Percentiles rank a stretch among this genome's conserved stretches.
phyloP scores from a whole-genome alignment of 1,284 basidiomycete genomes.

The Ustilago xerochloae region DNA sequence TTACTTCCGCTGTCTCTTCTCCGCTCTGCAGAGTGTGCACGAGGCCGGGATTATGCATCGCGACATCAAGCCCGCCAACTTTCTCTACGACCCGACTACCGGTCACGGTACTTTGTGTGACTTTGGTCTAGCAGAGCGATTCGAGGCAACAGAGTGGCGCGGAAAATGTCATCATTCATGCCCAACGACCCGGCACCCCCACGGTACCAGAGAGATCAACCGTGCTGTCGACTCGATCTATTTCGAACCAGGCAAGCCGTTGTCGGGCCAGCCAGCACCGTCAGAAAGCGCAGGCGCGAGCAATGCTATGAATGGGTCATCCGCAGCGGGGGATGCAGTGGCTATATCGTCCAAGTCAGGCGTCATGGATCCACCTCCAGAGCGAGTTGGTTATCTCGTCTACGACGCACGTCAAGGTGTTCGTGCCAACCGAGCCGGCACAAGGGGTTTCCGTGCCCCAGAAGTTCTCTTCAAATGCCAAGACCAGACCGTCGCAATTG shows the following conservation, averaged over 20 bases:
- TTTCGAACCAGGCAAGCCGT: constrained; percentile 58
- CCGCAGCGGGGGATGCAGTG: constrained; percentile 29
- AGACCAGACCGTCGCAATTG: constrained; percentile 90
- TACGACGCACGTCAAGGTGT: constrained; percentile 74
- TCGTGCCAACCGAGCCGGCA: constrained; percentile 96
- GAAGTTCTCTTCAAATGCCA: constrained; percentile 96
- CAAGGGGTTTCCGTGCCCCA: constrained; percentile 93
- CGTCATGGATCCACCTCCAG: constrained; percentile 60
- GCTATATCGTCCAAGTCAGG: constrained; percentile 22
- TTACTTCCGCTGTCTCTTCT: constrained; percentile 92
- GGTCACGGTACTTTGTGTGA: constrained; percentile 90
- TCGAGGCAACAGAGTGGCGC: constrained; percentile 62
- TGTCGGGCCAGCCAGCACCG: constrained; percentile 27
- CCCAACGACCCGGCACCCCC: constrained; percentile 54
- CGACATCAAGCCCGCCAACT: constrained; percentile 98
- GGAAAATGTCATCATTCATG: constrained; percentile 66
- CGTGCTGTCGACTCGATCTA: constrained; percentile 52
- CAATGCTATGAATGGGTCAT: constrained; percentile 68
- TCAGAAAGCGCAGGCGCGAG: constrained; percentile 6
- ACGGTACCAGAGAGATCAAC: constrained; percentile 61
- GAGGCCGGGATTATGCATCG: constrained; percentile 90
- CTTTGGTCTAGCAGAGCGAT: constrained; percentile 78
- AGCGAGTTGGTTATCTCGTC: constrained; percentile 62
- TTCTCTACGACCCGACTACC: constrained; percentile 88
- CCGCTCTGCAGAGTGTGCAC: constrained; percentile 89